Evolutionary conservation across 1,284 basidiomycete genomes (phyloP).

Genomic region (Trametes pubescens): DNA sequence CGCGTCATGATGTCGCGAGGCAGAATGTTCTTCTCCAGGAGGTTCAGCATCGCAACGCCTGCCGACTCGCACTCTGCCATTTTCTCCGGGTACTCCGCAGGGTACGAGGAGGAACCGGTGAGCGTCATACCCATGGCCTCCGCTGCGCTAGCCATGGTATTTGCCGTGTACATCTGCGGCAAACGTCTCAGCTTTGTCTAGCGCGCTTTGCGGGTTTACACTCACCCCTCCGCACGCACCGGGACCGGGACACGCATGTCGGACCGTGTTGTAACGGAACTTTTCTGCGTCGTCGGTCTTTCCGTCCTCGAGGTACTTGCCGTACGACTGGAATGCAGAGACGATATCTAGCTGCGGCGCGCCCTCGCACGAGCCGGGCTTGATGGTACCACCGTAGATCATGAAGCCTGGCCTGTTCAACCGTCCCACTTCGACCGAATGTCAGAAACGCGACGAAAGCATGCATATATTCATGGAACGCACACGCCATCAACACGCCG

Average conservation of each 20-base stretch:
- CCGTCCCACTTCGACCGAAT: slow-evolving; percentile 71
- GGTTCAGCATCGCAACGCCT: slow-evolving; percentile 83
- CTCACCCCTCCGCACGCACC: slow-evolving; percentile 95
- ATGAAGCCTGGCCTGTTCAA: slow-evolving; percentile 95
- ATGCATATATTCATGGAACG: slow-evolving; percentile 49
- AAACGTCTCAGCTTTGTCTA: slow-evolving; percentile 1
- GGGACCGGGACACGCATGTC: slow-evolving; percentile 93
- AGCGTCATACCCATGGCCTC: slow-evolving; percentile 96
- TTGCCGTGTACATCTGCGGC: slow-evolving; percentile 91
- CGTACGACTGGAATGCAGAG: slow-evolving; percentile 95
- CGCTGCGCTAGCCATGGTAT: slow-evolving; percentile 94
- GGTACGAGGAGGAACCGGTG: slow-evolving; percentile 95
- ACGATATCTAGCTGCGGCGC: slow-evolving; percentile 89
- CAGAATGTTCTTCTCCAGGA: slow-evolving; percentile 92
- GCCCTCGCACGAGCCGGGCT: slow-evolving; percentile 87
- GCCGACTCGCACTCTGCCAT: slow-evolving; percentile 83
- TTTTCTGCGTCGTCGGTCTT: slow-evolving; percentile 84
- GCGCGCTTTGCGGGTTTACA: slow-evolving; percentile 43
- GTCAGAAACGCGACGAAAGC: slow-evolving; percentile 7
- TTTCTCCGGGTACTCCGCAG: slow-evolving; percentile 92
- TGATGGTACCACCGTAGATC: slow-evolving; percentile 97
- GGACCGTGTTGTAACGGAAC: slow-evolving; percentile 84
- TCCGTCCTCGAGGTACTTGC: slow-evolving; percentile 91
- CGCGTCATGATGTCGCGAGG: slow-evolving; percentile 97
- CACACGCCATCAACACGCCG: slow-evolving; percentile 91